phyloP scores from a whole-genome alignment of 139 green algal genomes.

The Tetradesmus lagerheimii region DNA sequence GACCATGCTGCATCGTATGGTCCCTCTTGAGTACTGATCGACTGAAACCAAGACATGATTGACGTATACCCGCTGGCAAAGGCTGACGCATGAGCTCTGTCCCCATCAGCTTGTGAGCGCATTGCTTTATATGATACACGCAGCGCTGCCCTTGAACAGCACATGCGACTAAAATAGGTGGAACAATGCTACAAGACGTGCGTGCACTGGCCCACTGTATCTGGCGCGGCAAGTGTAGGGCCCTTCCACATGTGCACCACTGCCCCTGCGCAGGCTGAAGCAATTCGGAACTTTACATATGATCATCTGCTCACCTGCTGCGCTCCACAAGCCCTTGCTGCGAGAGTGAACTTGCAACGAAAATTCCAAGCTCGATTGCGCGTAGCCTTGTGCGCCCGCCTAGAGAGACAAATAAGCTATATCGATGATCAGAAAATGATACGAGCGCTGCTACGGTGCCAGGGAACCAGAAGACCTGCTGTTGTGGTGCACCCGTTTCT shows the following conservation, averaged over 20 bases:
- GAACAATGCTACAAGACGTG: neutral
- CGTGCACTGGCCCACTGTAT: neutral
- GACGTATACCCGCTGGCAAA: too few relatives aligned
- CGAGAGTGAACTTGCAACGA: constrained; percentile 6
- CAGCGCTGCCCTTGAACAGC: neutral
- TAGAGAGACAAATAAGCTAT: neutral
- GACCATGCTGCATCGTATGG: neutral
- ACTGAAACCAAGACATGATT: too few relatives aligned
- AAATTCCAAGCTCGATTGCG: neutral
- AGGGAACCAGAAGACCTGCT: neutral
- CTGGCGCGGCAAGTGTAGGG: neutral
- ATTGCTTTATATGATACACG: neutral
- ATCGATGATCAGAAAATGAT: neutral
- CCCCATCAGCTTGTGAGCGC: neutral
- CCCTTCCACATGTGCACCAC: neutral
- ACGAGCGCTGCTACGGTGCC: neutral
- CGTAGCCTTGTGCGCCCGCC: neutral
- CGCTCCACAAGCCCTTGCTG: neutral
- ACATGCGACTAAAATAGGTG: neutral
- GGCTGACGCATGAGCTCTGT: neutral
- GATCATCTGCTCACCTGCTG: neutral
- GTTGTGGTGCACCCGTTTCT: constrained; percentile 4
- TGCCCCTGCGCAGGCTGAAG: neutral
- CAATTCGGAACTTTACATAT: neutral
- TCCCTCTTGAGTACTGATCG: too few relatives aligned